Evolutionary conservation across 768 basidiomycete species (phyloP), one percentile per base, ranked within the genome.

Genomic region (Lactarius deliciosus): DNA sequence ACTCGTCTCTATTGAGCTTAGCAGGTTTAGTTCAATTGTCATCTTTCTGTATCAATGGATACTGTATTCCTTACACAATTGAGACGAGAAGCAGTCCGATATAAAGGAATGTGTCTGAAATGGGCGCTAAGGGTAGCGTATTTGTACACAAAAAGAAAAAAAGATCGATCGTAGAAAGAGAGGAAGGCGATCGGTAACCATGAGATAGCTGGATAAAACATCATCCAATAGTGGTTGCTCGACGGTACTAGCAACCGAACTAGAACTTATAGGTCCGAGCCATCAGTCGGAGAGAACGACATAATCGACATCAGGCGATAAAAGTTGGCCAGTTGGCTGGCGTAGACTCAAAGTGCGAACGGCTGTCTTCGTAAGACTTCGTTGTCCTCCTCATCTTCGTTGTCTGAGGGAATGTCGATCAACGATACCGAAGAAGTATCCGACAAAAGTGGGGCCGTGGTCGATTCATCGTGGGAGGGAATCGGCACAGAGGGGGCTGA

Each of bases 201-300:
- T 7, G 34, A n/a, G 36, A 58, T 20, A 63, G 40, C 36, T 32
- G 36, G 9, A 13, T 8, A 45, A 57, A 9, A 55, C 20, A 50
- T 45, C 20, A 56, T 57, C 57, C 57, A 25, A 41, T 56, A 34
- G 28, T 30, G 30, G 34, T 18, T 32, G 32, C 25, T 63, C 20
- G 56, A 36, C 1, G 25, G 22, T 40, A 11, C 15, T 30, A 22
- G 38, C 22, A 50, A 47, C 47, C 6, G 22, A 20, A 16, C 57
- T 53, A 41, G 30, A 16, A 13, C 22, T 57, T 36, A 70, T n/a
- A 71, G 76, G 38, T 83, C 85, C 40, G 79, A 80, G 67, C 85
- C 86, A 72, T 90, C 86, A 72, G 5, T 32, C 90, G 69, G 89
- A 91, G 65, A 91, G 75, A 64, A 92, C 79, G 16, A 91, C 88